These are phyloP conservation scores for Cadophora sp. DNA, from an alignment of 2,329 filamentous ascomycete species.

Conservation along the genomic window DNA sequence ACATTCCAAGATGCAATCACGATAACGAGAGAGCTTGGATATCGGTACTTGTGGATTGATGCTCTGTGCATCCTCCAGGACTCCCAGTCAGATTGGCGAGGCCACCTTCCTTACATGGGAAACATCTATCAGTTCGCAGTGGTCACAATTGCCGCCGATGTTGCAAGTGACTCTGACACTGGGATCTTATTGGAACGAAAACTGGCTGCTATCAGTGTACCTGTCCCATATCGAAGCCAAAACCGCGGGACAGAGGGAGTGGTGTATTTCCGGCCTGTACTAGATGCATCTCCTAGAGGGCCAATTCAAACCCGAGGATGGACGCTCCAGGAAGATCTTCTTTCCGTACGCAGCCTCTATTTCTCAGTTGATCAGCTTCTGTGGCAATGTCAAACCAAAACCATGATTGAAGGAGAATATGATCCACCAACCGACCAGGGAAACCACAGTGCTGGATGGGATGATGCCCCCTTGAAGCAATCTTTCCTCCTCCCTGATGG, in stretches of 20 bases:
- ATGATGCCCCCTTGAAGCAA: background rate
- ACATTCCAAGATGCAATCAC: conserved; percentile 15
- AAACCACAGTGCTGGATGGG: background rate
- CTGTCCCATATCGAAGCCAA: background rate
- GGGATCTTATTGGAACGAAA: background rate
- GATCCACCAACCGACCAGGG: background rate
- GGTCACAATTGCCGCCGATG: background rate
- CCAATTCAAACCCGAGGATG: conserved; percentile 9
- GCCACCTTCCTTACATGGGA: conserved; percentile 18
- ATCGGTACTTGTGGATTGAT: conserved; percentile 22
- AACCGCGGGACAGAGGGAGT: background rate
- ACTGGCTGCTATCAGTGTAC: background rate
- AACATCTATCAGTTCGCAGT: conserved; percentile 11
- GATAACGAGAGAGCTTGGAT: conserved; percentile 15
- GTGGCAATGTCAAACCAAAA: conserved; percentile 14
- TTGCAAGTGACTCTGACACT: background rate
- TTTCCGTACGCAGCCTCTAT: conserved; percentile 10
- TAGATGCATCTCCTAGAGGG: background rate
- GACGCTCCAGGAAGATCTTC: conserved; percentile 18
- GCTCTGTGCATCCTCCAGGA: conserved; percentile 20
- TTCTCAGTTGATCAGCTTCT: background rate
- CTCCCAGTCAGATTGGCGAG: conserved; percentile 14
- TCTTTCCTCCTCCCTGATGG: background rate
- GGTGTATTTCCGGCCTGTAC: background rate
- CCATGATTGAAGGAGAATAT: background rate